These are phyloP conservation scores for Centaurea solstitialis DNA, from an alignment of 129 eudicot genomes.

Conservation along the genomic window DNA sequence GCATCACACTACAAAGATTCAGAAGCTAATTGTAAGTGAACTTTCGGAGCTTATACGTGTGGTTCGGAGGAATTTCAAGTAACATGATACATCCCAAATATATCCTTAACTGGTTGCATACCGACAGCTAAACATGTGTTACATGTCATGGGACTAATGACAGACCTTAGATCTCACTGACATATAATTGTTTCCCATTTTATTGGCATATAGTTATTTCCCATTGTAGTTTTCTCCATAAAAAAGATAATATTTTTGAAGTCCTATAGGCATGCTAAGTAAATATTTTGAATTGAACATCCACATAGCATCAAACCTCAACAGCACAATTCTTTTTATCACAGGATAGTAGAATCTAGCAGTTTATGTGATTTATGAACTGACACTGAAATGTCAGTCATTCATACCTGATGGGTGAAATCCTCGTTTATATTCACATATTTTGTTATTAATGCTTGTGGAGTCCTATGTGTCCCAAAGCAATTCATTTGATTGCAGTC, in stretches of 20 bases:
- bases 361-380: not conserved
- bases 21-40: slow-evolving; percentile 69
- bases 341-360: slow-evolving; percentile 4
- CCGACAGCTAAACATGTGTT: not conserved
- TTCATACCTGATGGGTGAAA: not conserved
- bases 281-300: not conserved
- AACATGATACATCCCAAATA: not conserved
- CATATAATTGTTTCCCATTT: not conserved
- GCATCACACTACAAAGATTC: slow-evolving; percentile 68
- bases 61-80: slow-evolving; percentile 9
- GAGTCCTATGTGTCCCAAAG: not conserved
- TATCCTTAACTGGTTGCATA: not conserved
- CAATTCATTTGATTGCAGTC: slow-evolving; percentile 2
- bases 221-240: not conserved
- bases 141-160: not conserved
- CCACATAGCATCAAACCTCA: not conserved
- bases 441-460: slow-evolving; percentile 5
- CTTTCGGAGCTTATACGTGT: slow-evolving; percentile 20
- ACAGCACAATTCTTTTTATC: not conserved
- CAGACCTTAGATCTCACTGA: not conserved
- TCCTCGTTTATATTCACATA: slow-evolving; percentile 1
- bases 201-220: slow-evolving; percentile 2
- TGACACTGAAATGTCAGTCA: not conserved
- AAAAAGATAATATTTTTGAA: not conserved
- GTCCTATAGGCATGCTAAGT: slow-evolving; percentile 9